phyloP scores from a whole-genome alignment of 2,329 filamentous ascomycete species.

The Aspergillus hortae region DNA sequence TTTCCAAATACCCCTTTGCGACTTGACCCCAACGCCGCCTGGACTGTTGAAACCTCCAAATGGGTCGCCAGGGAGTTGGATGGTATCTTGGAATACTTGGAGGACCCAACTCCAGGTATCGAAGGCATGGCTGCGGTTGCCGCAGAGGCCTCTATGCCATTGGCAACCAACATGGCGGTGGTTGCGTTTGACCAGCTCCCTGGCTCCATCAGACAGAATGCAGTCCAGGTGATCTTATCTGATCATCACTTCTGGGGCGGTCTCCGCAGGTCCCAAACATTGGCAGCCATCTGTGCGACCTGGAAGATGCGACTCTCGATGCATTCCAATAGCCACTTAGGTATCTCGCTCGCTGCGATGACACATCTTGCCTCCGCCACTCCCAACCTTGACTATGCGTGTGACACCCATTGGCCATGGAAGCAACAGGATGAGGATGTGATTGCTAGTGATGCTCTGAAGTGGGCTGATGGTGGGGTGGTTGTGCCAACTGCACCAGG shows the following conservation, averaged over 20 bases:
- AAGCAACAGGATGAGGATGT: slow-evolving; percentile 44
- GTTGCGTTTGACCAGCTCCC: slow-evolving; percentile 42
- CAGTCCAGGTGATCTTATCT: slow-evolving; percentile 41
- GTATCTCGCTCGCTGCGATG: slow-evolving; percentile 44
- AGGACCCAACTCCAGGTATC: slow-evolving; percentile 41
- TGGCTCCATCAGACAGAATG: slow-evolving; percentile 35
- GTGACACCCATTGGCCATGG: slow-evolving; percentile 47
- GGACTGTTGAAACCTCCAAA: not conserved
- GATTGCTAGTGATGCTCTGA: slow-evolving; percentile 34
- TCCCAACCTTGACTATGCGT: slow-evolving; percentile 42
- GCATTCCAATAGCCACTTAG: slow-evolving; percentile 45
- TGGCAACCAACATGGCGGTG: slow-evolving; percentile 45
- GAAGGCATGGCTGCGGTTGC: slow-evolving; percentile 45
- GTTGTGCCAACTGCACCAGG: slow-evolving; percentile 34
- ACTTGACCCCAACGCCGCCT: not conserved
- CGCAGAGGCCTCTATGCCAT: slow-evolving; percentile 38
- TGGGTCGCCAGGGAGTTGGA: not conserved
- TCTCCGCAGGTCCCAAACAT: slow-evolving; percentile 38
- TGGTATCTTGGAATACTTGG: slow-evolving; percentile 33
- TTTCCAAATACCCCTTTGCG: slow-evolving; percentile 38
- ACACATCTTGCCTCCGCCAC: slow-evolving; percentile 43
- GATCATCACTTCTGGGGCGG: slow-evolving; percentile 47
- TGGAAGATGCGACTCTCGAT: slow-evolving; percentile 43
- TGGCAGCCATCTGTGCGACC: slow-evolving; percentile 32
- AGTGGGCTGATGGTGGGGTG: slow-evolving; percentile 37